These are phyloP conservation scores for Silene coronaria DNA, from an alignment of 179 eudicot species.

Conservation along the genomic window DNA sequence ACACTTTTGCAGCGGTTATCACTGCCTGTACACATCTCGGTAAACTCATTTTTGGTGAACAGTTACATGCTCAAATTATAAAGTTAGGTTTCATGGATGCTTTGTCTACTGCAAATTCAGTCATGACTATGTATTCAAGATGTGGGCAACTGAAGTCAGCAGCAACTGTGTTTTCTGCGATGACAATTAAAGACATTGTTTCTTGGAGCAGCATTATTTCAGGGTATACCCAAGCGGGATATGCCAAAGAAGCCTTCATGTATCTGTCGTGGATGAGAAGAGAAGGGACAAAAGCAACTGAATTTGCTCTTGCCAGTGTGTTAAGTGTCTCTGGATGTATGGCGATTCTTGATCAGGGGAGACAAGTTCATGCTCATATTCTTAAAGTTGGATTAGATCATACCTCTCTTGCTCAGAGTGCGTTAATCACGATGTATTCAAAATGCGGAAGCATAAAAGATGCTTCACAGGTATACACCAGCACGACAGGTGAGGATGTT, in stretches of 20 bases:
- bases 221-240: conserved; percentile 70
- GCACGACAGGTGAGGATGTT: conserved; percentile 39
- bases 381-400: conserved; percentile 56
- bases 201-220: conserved; percentile 89
- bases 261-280: conserved; percentile 59
- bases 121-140: conserved; percentile 71
- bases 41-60: conserved; percentile 52
- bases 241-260: conserved; percentile 63
- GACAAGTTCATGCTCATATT: conserved; percentile 69
- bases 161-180: conserved; percentile 41
- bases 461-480: conserved; percentile 47
- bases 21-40: conserved; percentile 58
- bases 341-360: conserved; percentile 86
- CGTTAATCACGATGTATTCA: conserved; percentile 78
- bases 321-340: conserved; percentile 65
- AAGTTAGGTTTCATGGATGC: conserved; percentile 39
- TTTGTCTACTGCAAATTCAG: conserved; percentile 72
- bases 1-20: conserved; percentile 73
- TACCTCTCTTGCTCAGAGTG: conserved; percentile 51
- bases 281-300: conserved; percentile 75
- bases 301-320: conserved; percentile 68
- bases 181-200: conserved; percentile 58
- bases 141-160: conserved; percentile 50
- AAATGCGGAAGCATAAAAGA: conserved; percentile 78
- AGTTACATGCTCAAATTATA: conserved; percentile 60